phyloP scores from a whole-genome alignment of 495 filamentous ascomycete species.

The Entonaema liquescens region DNA sequence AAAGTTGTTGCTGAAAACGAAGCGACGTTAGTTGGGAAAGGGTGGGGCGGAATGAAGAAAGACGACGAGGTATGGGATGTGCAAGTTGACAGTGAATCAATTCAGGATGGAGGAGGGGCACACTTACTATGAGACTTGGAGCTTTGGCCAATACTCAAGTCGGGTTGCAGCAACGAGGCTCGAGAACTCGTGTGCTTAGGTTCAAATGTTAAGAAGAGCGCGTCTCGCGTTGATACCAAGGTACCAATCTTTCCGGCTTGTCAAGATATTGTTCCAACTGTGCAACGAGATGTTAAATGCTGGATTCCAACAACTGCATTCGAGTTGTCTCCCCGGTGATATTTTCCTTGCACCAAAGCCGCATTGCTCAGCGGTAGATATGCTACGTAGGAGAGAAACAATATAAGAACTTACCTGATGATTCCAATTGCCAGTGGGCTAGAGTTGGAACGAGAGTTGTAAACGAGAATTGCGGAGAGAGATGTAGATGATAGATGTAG shows the following conservation, averaged over 20 bases:
- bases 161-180: not conserved
- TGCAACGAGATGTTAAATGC: not conserved
- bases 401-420: not conserved
- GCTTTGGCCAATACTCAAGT: not conserved
- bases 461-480: not conserved
- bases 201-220: not conserved
- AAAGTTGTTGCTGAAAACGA: not conserved
- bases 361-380: not conserved
- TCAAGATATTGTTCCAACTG: conserved; percentile 1
- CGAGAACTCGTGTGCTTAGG: not conserved
- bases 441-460: not conserved
- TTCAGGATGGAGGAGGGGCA: not conserved
- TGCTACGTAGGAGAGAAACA: not conserved
- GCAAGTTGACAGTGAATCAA: not conserved
- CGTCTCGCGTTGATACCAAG: not conserved
- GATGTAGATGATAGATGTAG: not conserved
- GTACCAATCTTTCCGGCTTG: not conserved
- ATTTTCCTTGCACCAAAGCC: not conserved
- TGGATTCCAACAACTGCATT: not conserved
- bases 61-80: not conserved
- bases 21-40: not conserved
- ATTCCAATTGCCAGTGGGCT: not conserved
- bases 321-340: not conserved
- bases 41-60: not conserved
- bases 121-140: not conserved